Conservation (phyloP, 768 basidiomycete species). For the Stropharia rugosoannulata region DNA sequence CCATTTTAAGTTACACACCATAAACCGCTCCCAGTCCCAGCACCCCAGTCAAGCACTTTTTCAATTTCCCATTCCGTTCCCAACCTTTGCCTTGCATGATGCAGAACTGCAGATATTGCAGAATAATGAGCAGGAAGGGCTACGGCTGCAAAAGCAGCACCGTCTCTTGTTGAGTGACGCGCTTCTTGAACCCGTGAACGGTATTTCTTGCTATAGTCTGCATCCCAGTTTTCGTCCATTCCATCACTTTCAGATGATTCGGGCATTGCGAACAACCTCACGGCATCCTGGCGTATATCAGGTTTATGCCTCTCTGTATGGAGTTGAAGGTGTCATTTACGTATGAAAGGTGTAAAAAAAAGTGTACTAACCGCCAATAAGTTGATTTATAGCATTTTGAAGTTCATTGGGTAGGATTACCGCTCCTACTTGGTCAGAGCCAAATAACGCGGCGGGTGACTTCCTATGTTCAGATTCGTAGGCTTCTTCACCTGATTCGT, state of each 20-base stretch:
- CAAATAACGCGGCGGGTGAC: constrained; percentile 82
- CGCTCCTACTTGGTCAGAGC: constrained; percentile 69
- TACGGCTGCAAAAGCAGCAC: constrained; percentile 81
- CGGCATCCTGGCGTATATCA: constrained; percentile 66
- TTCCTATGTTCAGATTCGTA: constrained; percentile 44
- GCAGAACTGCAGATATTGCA: constrained; percentile 72
- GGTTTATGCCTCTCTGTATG: constrained; percentile 60
- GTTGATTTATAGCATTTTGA: constrained; percentile 56
- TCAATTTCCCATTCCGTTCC: constrained; percentile 60
- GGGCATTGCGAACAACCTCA: constrained; percentile 55
- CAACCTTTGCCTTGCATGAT: constrained; percentile 62
- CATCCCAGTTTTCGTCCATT: constrained; percentile 47
- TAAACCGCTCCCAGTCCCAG: constrained; percentile 78
- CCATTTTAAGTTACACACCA: constrained; percentile 50
- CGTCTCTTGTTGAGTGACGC: constrained; percentile 67
- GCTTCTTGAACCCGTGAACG: constrained; percentile 56
- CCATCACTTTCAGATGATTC: constrained; percentile 20
- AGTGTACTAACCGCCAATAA: constrained; percentile 59
- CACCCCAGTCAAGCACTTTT: constrained; percentile 80
- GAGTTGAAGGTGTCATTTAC: background rate
- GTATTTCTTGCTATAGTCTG: constrained; percentile 56
- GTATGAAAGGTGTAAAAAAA: constrained; percentile 1
- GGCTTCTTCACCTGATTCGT: constrained; percentile 24
- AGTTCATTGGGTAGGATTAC: constrained; percentile 75
- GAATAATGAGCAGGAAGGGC: constrained; percentile 87